Evolutionary conservation across 2,329 filamentous ascomycete genomes (phyloP), one percentile per base, ranked within the genome.

Genomic region (Ustulina deusta): DNA sequence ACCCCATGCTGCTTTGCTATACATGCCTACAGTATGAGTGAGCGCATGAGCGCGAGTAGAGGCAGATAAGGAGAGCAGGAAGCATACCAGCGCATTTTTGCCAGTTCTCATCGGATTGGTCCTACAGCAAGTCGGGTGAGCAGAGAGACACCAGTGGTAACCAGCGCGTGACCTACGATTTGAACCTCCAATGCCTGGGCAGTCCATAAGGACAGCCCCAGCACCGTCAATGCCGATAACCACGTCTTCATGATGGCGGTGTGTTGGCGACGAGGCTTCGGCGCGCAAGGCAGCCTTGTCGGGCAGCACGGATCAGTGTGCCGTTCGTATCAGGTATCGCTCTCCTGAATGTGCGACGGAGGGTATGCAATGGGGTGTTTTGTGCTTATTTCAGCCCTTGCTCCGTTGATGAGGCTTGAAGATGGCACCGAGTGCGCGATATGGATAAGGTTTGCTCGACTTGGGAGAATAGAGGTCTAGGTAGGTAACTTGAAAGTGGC

Each of bases 1-100:
- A 74, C 93, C 93, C 95, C 95, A 98, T 58, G 91, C 87, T 76
- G 89, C 92, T 78, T 89, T 90, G 82, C 92, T 94, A 84, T 97
- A 98, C 94, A 98, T 97, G 83, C 95, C 93, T 84, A 85, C 83
- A 62, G 15, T 29, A 46, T 15, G 20, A 11, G 51, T 72, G 36
- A 72, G 71, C 46, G 40, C 29, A 11, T 72, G 36, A 72, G 71
- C 46, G 40, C 29, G 10, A 13, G 22, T 49, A 11, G 46, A 34
- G 7, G 32, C 0, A 55, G 10, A 49, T 42, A 25, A 29, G 10
- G 22, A 22, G 57, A 44, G 34, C n/a, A 36, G 44, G 36, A 64
- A 27, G 73, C 83, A 66, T 78, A 87, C 85, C 88, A 63, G 87
- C 84, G 83, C 95, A 97, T 87, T 91, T 88, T 83, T 97, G 92